Conservation (phyloP, 139 green algal species). For the Cymbomonas tetramitiformis region DNA sequence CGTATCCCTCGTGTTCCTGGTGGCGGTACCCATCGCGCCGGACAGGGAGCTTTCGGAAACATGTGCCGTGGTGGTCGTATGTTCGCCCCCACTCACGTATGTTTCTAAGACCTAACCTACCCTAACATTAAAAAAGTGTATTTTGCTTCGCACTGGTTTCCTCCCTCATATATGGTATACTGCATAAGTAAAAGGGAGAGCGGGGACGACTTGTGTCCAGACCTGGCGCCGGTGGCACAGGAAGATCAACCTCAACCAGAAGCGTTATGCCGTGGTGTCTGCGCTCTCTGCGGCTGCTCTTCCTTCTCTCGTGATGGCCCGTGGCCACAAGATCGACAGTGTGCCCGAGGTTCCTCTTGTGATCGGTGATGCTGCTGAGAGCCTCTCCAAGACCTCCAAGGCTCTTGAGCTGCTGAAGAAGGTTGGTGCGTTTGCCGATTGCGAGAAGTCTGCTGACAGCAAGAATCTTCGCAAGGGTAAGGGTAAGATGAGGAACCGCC, state of each 20-base stretch:
- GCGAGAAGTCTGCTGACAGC: constrained; percentile 72
- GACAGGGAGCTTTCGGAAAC: constrained; percentile 98
- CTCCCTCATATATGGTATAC: background rate
- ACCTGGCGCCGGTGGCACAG: constrained; percentile 91
- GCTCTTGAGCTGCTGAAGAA: constrained; percentile 73
- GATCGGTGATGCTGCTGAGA: constrained; percentile 63
- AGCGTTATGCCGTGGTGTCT: constrained; percentile 85
- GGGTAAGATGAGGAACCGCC: constrained; percentile 95
- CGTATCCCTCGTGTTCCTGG: constrained; percentile 98
- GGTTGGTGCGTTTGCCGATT: constrained; percentile 67
- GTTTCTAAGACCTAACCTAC: no score
- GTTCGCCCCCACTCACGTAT: constrained; percentile 87
- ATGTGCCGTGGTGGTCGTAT: constrained; percentile 97
- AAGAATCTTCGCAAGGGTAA: constrained; percentile 73
- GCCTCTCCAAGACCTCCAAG: constrained; percentile 79
- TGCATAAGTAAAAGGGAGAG: background rate
- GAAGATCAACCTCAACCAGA: constrained; percentile 94
- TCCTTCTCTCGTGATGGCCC: constrained; percentile 84
- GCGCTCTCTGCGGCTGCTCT: constrained; percentile 86
- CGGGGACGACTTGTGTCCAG: constrained; percentile 13
- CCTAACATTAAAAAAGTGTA: no score
- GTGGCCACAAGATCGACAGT: constrained; percentile 79
- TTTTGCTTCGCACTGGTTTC: no score
- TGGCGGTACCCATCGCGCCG: constrained; percentile 84
- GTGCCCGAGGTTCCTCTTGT: constrained; percentile 93